phyloP scores from a whole-genome alignment of 805 yeast species.

The Pichia occidentalis region DNA sequence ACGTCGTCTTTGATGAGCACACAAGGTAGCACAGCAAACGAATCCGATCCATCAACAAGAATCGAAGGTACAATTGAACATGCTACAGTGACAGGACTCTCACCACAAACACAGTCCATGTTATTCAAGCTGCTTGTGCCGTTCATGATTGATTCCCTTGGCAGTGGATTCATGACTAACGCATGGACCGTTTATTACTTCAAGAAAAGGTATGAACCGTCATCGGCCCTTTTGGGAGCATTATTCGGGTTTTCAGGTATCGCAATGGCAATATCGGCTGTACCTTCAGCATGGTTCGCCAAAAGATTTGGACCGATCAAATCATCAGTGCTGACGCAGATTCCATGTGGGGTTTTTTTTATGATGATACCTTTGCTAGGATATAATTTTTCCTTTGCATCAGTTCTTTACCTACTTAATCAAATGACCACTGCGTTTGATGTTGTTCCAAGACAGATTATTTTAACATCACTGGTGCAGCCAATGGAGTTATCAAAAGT shows the following conservation, averaged over 20 bases:
- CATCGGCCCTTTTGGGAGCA: slow-evolving; percentile 56
- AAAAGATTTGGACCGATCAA: slow-evolving; percentile 67
- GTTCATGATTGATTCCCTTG: slow-evolving; percentile 82
- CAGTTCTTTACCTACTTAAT: slow-evolving; percentile 45
- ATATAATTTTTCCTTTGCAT: slow-evolving; percentile 34
- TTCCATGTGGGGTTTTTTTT: slow-evolving; percentile 69
- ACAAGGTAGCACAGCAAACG: no score
- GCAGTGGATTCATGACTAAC: slow-evolving; percentile 80
- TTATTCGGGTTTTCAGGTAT: slow-evolving; percentile 61
- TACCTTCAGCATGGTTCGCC: slow-evolving; percentile 71
- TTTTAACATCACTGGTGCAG: slow-evolving; percentile 61
- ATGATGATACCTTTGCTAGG: slow-evolving; percentile 45
- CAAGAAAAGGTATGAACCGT: slow-evolving; percentile 44
- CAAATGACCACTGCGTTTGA: slow-evolving; percentile 75
- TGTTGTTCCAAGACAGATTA: slow-evolving; percentile 83
- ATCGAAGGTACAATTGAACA: slow-evolving; percentile 21
- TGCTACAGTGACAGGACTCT: slow-evolving; percentile 29
- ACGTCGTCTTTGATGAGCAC: no score
- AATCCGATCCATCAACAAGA: slow-evolving; percentile 13
- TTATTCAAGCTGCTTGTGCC: slow-evolving; percentile 46
- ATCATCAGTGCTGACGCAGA: slow-evolving; percentile 67
- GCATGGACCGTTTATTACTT: slow-evolving; percentile 87
- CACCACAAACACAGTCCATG: slow-evolving; percentile 37
- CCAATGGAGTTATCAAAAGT: slow-evolving; percentile 62
- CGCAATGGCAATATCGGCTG: slow-evolving; percentile 59